Conservation (phyloP, 2,329 filamentous ascomycete species). For the Capronia americana region DNA sequence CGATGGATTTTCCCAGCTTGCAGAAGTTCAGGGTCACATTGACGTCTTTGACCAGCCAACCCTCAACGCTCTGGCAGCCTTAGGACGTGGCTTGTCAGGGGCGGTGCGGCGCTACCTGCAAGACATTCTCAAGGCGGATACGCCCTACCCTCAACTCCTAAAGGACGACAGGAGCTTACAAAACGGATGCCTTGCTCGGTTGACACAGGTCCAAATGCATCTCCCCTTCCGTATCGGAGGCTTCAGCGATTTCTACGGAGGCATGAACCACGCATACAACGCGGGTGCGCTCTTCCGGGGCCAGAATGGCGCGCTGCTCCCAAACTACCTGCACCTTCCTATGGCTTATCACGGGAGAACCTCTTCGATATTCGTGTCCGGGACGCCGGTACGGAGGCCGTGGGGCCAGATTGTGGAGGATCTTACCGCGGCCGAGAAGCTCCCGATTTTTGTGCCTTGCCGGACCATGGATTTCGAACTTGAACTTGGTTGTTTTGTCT, state of each 20-base stretch:
- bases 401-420: constrained; percentile 19
- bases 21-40: neutral
- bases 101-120: constrained; percentile 52
- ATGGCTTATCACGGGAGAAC: constrained; percentile 49
- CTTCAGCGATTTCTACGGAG: constrained; percentile 63
- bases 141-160: constrained; percentile 8
- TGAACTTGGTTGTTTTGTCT: constrained; percentile 76
- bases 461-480: constrained; percentile 77
- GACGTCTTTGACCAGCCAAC: constrained; percentile 40
- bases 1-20: constrained; percentile 11
- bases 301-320: constrained; percentile 47
- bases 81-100: constrained; percentile 49
- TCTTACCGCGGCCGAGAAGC: constrained; percentile 4
- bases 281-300: constrained; percentile 10
- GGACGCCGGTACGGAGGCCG: constrained; percentile 9
- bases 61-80: constrained; percentile 59
- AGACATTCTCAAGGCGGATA: constrained; percentile 20
- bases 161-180: constrained; percentile 15
- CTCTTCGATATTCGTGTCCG: constrained; percentile 50
- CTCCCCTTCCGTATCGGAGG: constrained; percentile 63
- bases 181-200: neutral
- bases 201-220: constrained; percentile 57
- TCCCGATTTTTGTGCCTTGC: constrained; percentile 60
- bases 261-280: constrained; percentile 23
- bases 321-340: constrained; percentile 23